phyloP scores from a whole-genome alignment of 305 asterid species.

The Lippia alba region DNA sequence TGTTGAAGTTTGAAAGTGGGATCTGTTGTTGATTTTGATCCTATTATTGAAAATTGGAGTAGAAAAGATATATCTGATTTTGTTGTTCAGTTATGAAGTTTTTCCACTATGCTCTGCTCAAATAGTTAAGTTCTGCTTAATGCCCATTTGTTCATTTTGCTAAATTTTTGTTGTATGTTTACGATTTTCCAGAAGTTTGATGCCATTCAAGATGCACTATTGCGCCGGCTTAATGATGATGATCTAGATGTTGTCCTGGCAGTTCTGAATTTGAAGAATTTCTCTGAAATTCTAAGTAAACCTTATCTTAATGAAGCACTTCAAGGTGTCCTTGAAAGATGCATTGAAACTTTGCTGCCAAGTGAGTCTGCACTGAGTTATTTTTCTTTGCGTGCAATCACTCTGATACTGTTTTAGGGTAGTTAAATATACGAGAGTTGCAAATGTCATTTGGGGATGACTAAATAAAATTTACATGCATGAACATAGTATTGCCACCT shows the following conservation, averaged over 20 bases:
- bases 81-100: conserved; percentile 14
- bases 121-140: neutral
- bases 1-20: conserved; percentile 3
- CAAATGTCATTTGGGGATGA: neutral
- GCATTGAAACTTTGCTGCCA: conserved; percentile 60
- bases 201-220: conserved; percentile 74
- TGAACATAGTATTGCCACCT: conserved; percentile 11
- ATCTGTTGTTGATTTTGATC: conserved; percentile 1
- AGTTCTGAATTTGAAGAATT: conserved; percentile 61
- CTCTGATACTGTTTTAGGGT: conserved; percentile 8
- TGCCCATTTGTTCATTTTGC: conserved; percentile 10
- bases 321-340: conserved; percentile 62
- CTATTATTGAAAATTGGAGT: conserved; percentile 12
- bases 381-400: conserved; percentile 5
- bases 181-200: conserved; percentile 59
- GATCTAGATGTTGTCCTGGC: conserved; percentile 81
- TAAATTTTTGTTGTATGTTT: conserved; percentile 10
- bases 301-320: conserved; percentile 61
- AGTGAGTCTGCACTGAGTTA: conserved; percentile 50
- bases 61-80: conserved; percentile 13
- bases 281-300: conserved; percentile 58
- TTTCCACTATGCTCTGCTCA: conserved; percentile 11
- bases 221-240: conserved; percentile 77
- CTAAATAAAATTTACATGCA: conserved; percentile 12
- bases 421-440: conserved; percentile 10